Evolutionary conservation across 116 monocot species (phyloP), one percentile per base, ranked within the genome.

Genomic region (Papilionanthe hybrid): DNA sequence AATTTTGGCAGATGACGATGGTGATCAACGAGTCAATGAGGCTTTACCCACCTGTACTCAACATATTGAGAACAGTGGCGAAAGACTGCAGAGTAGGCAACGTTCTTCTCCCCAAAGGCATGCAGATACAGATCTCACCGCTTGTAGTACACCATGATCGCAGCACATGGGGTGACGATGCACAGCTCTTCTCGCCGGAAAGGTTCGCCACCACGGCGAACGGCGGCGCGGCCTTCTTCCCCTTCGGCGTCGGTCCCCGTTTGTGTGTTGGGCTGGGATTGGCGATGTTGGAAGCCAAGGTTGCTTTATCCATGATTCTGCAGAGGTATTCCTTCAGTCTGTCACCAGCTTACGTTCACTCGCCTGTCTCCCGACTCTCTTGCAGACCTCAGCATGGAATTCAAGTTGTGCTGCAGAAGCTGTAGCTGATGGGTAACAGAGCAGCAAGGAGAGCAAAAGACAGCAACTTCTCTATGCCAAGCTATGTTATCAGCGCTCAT

Each of bases 191-290:
- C 78, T 84, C 82, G 4, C 92, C 92, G 18, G 86, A 86, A 67
- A 82, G 90, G 32, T 92, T 92, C 23, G 74, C 87, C 22, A 80
- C 84, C 13, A 90, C 84, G 20, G 74, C 86, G 20, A 55, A 73
- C 7, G 84, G 79, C 32, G 90, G 83, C 15, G 79, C 87, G 4
- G 84, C 83, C 48, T 90, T 92, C 82, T 78, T 88, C 9, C 90
- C 92, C 0, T 92, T 92, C 28, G 86, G 90, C 2, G 65, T 77
- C 76, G 92, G 92, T 0, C 81, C 88, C 0, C 60, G 92, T 13
- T 65, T 82, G 10, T 92, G 90, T 41, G 69, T 90, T 25, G 92
- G 90, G 42, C 87, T 86, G 79, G 84, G 47, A 68, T 82, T 92
- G 23, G 90, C 88, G 3, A 73, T 86, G 47, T 45, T 90, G 7